Conservation (phyloP, 768 basidiomycete genomes). For the Panus rudis region DNA sequence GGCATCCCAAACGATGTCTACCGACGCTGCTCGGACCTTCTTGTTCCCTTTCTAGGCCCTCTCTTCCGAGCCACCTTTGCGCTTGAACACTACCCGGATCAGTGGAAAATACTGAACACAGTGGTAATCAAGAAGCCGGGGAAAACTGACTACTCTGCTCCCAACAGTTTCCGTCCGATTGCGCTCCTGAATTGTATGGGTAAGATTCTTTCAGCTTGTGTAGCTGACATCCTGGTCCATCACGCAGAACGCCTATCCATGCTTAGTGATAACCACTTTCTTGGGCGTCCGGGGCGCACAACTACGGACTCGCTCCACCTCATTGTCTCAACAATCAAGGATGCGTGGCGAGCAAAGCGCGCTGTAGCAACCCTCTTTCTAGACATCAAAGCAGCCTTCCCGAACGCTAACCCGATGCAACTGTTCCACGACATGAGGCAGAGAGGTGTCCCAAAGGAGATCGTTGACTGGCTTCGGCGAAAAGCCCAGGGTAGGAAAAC, state of each 20-base stretch:
- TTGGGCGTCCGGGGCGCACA: conserved; percentile 16
- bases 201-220: conserved; percentile 21
- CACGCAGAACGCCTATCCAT: conserved; percentile 22
- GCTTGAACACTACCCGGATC: conserved; percentile 6
- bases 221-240: conserved; percentile 20
- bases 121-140: conserved; percentile 30
- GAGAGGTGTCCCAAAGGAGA: conserved; percentile 11
- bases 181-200: conserved; percentile 25
- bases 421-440: conserved; percentile 13
- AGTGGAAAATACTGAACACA: conserved; percentile 21
- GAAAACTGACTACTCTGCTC: conserved; percentile 23
- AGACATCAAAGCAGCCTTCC: conserved; percentile 29
- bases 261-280: conserved; percentile 18
- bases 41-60: conserved; percentile 8
- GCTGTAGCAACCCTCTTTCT: conserved; percentile 25
- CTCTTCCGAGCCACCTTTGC: conserved; percentile 13
- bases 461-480: conserved; percentile 12
- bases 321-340: conserved; percentile 14
- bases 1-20: conserved; percentile 18
- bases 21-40: conserved; percentile 5
- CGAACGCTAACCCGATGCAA: conserved; percentile 8
- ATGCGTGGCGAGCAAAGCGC: conserved; percentile 15
- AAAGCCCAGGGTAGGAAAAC: conserved; percentile 15
- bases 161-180: conserved; percentile 32
- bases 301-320: conserved; percentile 23